phyloP scores from a whole-genome alignment of 140 eudicot genomes.

The Artemisia princeps region DNA sequence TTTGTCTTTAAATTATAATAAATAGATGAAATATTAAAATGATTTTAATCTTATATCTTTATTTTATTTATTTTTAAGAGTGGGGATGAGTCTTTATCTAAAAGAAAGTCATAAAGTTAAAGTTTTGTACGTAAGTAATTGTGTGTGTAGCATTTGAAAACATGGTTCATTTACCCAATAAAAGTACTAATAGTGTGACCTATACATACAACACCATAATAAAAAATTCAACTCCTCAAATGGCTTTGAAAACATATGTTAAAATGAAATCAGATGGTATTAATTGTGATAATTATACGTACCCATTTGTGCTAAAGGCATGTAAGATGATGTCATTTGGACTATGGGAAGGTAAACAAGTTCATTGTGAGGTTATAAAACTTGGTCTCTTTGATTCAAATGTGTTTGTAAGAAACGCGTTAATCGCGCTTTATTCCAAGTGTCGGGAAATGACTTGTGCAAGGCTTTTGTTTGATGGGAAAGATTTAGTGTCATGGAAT shows the following conservation, averaged over 20 bases:
- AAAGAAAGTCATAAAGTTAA: no score
- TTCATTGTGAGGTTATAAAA: slow-evolving; percentile 42
- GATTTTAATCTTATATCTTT: no score
- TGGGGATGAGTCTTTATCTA: no score
- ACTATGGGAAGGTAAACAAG: slow-evolving; percentile 42
- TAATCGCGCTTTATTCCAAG: slow-evolving; percentile 47
- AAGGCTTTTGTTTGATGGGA: slow-evolving; percentile 35
- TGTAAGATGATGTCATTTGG: slow-evolving; percentile 32
- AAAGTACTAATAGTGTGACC: slow-evolving; percentile 3
- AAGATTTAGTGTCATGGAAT: slow-evolving; percentile 54
- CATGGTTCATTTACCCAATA: slow-evolving; percentile 23
- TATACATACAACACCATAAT: slow-evolving; percentile 34
- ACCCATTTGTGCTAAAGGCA: slow-evolving; percentile 42
- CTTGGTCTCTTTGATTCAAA: slow-evolving; percentile 34
- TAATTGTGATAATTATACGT: slow-evolving; percentile 40
- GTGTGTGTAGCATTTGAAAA: no score
- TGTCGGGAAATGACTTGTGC: slow-evolving; percentile 34
- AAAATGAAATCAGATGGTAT: slow-evolving; percentile 37
- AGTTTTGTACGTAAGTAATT: no score
- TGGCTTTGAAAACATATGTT: slow-evolving; percentile 13
- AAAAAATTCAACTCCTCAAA: slow-evolving; percentile 31
- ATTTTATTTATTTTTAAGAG: no score
- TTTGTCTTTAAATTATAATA: no score
- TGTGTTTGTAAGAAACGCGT: slow-evolving; percentile 42
- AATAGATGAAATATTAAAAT: no score